Percentiles rank a stretch among this genome's conserved stretches.
These are phyloP conservation scores for Neurospora sp. DNA, from an alignment of 495 filamentous ascomycete species.

Conservation along the genomic window DNA sequence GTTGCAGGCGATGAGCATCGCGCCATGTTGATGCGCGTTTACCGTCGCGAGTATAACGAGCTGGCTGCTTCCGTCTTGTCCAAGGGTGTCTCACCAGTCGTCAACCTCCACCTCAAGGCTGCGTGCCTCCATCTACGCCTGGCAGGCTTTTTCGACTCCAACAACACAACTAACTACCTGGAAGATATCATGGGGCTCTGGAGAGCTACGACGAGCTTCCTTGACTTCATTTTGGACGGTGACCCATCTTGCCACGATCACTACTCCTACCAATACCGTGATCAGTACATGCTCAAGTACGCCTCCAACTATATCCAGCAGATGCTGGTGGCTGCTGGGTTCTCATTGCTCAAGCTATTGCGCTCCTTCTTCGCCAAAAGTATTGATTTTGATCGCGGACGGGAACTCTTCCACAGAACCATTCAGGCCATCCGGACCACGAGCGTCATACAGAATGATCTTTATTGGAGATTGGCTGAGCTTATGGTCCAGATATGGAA, in stretches of 20 bases:
- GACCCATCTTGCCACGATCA: slow-evolving; percentile 16
- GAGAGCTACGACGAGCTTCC: slow-evolving; percentile 61
- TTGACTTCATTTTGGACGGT: slow-evolving; percentile 60
- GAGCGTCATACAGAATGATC: slow-evolving; percentile 73
- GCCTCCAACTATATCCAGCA: slow-evolving; percentile 82
- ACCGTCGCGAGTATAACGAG: slow-evolving; percentile 45
- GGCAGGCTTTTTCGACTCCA: slow-evolving; percentile 81
- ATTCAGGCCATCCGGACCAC: slow-evolving; percentile 68
- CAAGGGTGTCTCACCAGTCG: slow-evolving; percentile 44
- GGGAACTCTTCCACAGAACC: slow-evolving; percentile 61
- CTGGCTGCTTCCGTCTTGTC: slow-evolving; percentile 42
- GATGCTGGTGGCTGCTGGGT: slow-evolving; percentile 83
- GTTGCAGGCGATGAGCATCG: slow-evolving; percentile 61
- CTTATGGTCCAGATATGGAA: slow-evolving; percentile 91
- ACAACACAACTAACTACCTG: slow-evolving; percentile 60
- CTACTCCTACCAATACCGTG: slow-evolving; percentile 20
- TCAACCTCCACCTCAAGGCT: slow-evolving; percentile 65
- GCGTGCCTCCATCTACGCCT: slow-evolving; percentile 75
- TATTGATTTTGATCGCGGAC: slow-evolving; percentile 67
- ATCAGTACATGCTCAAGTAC: slow-evolving; percentile 50
- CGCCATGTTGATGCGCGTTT: slow-evolving; percentile 53
- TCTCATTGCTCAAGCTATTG: slow-evolving; percentile 74
- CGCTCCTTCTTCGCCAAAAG: slow-evolving; percentile 69
- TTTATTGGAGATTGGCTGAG: slow-evolving; percentile 76
- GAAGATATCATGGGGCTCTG: slow-evolving; percentile 71